Percentiles rank a stretch among this genome's conserved stretches.
Evolutionary conservation across 768 basidiomycete genomes (phyloP).

Genomic region (Auriscalpium vulgare): DNA sequence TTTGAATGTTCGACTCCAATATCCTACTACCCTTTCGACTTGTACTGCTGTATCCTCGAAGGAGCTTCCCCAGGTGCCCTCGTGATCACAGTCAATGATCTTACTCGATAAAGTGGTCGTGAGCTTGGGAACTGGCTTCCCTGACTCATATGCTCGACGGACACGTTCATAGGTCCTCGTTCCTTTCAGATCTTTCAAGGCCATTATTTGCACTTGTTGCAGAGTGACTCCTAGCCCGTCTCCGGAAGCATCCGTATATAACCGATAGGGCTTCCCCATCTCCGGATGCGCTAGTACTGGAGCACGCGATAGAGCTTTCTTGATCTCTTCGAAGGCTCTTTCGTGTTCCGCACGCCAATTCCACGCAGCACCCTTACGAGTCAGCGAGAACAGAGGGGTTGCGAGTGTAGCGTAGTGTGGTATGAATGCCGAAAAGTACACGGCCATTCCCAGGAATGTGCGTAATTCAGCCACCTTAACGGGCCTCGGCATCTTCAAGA

Average conservation of each 20-base stretch:
- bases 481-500: conserved; percentile 19
- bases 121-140: background rate
- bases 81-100: background rate
- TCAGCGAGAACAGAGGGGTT: conserved; percentile 17
- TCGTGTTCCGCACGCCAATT: conserved; percentile 14
- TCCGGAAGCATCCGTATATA: conserved; percentile 23
- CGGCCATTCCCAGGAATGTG: conserved; percentile 22
- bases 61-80: background rate
- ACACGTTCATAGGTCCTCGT: conserved; percentile 16
- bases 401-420: conserved; percentile 19
- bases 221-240: conserved; percentile 15
- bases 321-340: conserved; percentile 17
- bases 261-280: conserved; percentile 12
- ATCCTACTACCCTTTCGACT: conserved; percentile 17
- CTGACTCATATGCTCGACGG: background rate
- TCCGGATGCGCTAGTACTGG: conserved; percentile 16
- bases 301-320: conserved; percentile 13
- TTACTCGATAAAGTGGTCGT: background rate
- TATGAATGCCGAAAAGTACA: conserved; percentile 20
- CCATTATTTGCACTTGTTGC: conserved; percentile 19
- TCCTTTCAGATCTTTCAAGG: conserved; percentile 13
- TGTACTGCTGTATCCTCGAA: conserved; percentile 15
- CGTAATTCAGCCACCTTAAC: conserved; percentile 11
- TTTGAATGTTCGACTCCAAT: conserved; percentile 17
- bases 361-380: conserved; percentile 16